phyloP scores from a whole-genome alignment of 164 flowering plant species.

The Akebia trifoliata region DNA sequence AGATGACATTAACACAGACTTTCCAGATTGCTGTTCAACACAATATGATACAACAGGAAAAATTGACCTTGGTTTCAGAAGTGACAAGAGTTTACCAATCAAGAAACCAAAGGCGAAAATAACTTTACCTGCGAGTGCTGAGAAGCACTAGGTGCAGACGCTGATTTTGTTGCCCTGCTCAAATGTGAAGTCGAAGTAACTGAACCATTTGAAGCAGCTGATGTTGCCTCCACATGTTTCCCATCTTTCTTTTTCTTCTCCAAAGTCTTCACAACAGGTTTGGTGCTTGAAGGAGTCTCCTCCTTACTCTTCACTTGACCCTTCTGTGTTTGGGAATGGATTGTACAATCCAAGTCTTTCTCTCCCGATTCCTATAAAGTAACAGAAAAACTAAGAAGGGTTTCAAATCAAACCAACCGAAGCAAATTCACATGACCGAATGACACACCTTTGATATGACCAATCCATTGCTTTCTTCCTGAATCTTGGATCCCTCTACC shows the following conservation, averaged over 20 bases:
- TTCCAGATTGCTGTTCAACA: conserved; percentile 39
- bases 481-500: conserved; percentile 18
- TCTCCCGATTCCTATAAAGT: conserved; percentile 37
- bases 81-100: too few relatives aligned
- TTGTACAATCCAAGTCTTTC: conserved; percentile 17
- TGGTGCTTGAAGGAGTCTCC: conserved; percentile 37
- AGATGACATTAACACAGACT: conserved; percentile 31
- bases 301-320: conserved; percentile 34
- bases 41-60: too few relatives aligned
- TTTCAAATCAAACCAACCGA: conserved; percentile 1
- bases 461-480: conserved; percentile 25
- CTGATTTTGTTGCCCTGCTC: conserved; percentile 19
- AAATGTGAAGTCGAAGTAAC: too few relatives aligned
- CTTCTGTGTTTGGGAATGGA: conserved; percentile 27
- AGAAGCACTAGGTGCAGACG: conserved; percentile 18
- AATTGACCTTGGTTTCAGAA: too few relatives aligned
- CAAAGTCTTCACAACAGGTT: conserved; percentile 19
- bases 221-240: conserved; percentile 27
- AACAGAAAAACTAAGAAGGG: neutral
- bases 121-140: conserved; percentile 18
- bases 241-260: conserved; percentile 41
- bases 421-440: neutral
- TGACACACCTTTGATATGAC: conserved; percentile 29
- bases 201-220: too few relatives aligned
- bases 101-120: too few relatives aligned